Evolutionary conservation across 129 eudicot species (phyloP).

Genomic region (Erigeron canadensis): DNA sequence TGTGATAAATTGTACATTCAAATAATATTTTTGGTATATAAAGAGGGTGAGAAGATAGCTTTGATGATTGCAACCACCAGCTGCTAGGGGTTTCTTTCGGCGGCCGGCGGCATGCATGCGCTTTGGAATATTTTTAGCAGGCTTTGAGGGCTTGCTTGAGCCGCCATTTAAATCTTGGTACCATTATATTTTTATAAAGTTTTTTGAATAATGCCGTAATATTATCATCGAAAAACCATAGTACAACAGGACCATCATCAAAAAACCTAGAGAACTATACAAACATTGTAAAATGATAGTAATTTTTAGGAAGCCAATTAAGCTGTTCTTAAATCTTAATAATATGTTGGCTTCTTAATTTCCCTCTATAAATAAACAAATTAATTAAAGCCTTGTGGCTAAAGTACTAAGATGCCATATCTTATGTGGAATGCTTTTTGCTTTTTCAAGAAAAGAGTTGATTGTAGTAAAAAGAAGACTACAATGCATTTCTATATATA

Average conservation of each 20-base stretch:
- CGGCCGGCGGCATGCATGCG: slow-evolving; percentile 12
- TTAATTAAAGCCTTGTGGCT: slow-evolving; percentile 23
- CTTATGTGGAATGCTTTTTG: slow-evolving; percentile 21
- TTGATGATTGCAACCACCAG: slow-evolving; percentile 37
- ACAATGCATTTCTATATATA: neutral
- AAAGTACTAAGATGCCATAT: slow-evolving; percentile 29
- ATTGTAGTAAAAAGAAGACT: neutral
- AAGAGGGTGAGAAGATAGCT: neutral
- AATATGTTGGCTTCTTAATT: slow-evolving; percentile 19
- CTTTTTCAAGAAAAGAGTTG: slow-evolving; percentile 11
- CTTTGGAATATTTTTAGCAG: slow-evolving; percentile 35
- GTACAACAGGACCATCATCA: too few relatives aligned
- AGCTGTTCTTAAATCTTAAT: slow-evolving; percentile 13
- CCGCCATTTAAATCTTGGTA: neutral
- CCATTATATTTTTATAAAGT: neutral
- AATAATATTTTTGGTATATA: too few relatives aligned
- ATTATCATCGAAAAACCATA: neutral
- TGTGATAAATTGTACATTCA: too few relatives aligned
- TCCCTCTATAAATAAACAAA: slow-evolving; percentile 14
- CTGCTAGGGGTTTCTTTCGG: slow-evolving; percentile 29
- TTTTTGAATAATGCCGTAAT: neutral
- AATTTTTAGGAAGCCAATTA: neutral
- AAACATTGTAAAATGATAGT: neutral
- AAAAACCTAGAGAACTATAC: neutral
- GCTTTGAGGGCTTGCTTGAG: slow-evolving; percentile 15